Evolutionary conservation across 352 stramenopile genomes (phyloP).

Genomic region (Pythium aquatile): DNA sequence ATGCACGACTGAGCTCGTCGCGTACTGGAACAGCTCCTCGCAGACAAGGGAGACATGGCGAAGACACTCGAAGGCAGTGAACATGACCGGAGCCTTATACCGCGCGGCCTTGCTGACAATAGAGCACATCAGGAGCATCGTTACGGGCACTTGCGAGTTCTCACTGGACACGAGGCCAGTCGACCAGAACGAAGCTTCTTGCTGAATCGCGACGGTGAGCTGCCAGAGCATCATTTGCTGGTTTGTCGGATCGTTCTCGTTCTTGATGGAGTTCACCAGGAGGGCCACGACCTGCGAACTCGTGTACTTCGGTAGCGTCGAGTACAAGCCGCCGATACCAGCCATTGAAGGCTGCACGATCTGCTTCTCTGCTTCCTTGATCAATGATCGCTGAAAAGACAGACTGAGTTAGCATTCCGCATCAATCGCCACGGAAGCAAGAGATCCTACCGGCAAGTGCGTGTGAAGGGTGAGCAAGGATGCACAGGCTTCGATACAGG

Average conservation of each 20-base stretch:
- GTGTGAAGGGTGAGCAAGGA: slow-evolving; percentile 81
- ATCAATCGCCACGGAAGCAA: not conserved
- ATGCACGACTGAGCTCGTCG: slow-evolving; percentile 75
- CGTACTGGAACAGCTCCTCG: slow-evolving; percentile 73
- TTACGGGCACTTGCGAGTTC: slow-evolving; percentile 84
- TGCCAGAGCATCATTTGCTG: slow-evolving; percentile 90
- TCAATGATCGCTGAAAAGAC: slow-evolving; percentile 45
- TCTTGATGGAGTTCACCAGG: slow-evolving; percentile 82
- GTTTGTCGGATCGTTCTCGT: slow-evolving; percentile 79
- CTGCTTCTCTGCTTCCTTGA: slow-evolving; percentile 77
- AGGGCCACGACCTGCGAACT: slow-evolving; percentile 85
- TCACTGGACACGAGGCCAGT: slow-evolving; percentile 74
- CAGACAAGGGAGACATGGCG: slow-evolving; percentile 78
- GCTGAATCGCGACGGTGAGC: slow-evolving; percentile 81
- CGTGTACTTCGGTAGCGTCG: slow-evolving; percentile 78
- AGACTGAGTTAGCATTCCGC: not conserved
- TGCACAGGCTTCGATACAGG: slow-evolving; percentile 78
- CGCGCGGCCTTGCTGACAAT: slow-evolving; percentile 78
- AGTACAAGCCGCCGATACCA: slow-evolving; percentile 69
- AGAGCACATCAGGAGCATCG: slow-evolving; percentile 81
- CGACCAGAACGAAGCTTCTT: slow-evolving; percentile 85
- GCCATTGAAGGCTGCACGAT: slow-evolving; percentile 66
- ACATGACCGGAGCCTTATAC: slow-evolving; percentile 83
- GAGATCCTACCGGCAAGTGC: slow-evolving; percentile 53
- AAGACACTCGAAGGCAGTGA: slow-evolving; percentile 84